Base-by-base conservation (phyloP, 352 stramenopile species). In the Ochromonadaceae sp. region DNA sequence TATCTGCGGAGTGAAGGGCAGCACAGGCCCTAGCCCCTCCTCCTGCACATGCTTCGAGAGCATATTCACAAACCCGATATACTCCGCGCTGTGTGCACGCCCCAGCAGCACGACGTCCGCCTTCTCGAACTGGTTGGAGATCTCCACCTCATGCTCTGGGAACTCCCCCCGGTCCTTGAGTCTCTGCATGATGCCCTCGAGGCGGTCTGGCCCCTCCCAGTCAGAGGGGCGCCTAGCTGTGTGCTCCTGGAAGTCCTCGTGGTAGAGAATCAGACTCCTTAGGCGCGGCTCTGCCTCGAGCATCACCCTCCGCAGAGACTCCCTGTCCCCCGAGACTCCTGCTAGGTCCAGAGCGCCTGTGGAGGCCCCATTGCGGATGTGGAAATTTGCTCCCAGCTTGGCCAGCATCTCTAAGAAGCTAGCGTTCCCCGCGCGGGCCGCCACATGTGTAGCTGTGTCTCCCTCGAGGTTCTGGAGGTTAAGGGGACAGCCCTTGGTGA, bases 171-270 rank as follows among this genome's bases (percentile, higher is more conserved):
- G 42, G 31, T 71, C 52, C 10, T 71, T 56, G 9, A 72, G 62
- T 31, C 67, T 44, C 28, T 73, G 70, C 53, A 93, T 72, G 66
- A 95, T 91, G 35, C 75, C 73, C 2, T 59, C 72, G 1, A 95
- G 76, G 53, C 86, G 74, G 67, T 85, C 79, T 7, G 86, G 84
- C 38, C 75, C 77, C 72, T 93, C 84, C 82, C 83, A 93, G 62
- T 90, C 80, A 47, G 76, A 59, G 34, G 67, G 40, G 49, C 66
- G 38, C 55, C 72, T 28, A 46, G 58, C 68, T 39, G 82, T 67
- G 60, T 94, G 85, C 31, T 89, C 77, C 28, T 87, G 69, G 74
- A 82, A 94, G 76, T 93, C 82, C 14, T 78, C 78, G 72, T 94
- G 85, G 68, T 92, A 79, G 25, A 93, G 67, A 25, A 95, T 71